A percentile compares a stretch with the other conserved stretches of the same genome.
phyloP scores from a whole-genome alignment of 345 rosid species.

The Dipteronia sinensis region DNA sequence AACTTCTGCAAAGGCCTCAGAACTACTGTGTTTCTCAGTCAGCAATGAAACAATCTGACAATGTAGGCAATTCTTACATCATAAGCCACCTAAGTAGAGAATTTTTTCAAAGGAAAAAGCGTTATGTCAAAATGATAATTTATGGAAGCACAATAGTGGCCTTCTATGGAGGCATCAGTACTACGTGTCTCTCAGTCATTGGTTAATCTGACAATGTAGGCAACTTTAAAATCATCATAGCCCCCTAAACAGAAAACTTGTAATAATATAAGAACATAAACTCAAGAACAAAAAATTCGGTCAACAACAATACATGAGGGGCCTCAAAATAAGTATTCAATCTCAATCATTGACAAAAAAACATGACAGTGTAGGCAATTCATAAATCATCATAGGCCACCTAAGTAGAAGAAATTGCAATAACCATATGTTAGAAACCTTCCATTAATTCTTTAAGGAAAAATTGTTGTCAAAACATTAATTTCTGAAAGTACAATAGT shows the following conservation, averaged over 20 bases:
- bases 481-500: background rate
- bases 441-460: background rate
- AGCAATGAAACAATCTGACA: background rate
- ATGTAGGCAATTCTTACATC: background rate
- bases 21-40: background rate
- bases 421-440: background rate
- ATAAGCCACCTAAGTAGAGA: background rate
- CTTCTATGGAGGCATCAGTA: conserved; percentile 4
- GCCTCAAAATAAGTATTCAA: conserved; percentile 13
- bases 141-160: background rate
- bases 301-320: background rate
- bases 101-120: too few relatives aligned
- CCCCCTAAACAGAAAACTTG: background rate
- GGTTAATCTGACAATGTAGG: conserved; percentile 20
- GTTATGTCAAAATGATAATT: too few relatives aligned
- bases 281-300: background rate
- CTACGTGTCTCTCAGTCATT: conserved; percentile 3
- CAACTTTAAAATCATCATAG: conserved; percentile 10
- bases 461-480: background rate
- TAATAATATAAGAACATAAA: background rate
- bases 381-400: conserved; percentile 20
- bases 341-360: conserved; percentile 16
- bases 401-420: background rate
- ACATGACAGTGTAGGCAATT: conserved; percentile 16
- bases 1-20: background rate